These are phyloP conservation scores for Mucor circinelloides DNA, from an alignment of 371 early-diverging fungal species.

Conservation along the genomic window DNA sequence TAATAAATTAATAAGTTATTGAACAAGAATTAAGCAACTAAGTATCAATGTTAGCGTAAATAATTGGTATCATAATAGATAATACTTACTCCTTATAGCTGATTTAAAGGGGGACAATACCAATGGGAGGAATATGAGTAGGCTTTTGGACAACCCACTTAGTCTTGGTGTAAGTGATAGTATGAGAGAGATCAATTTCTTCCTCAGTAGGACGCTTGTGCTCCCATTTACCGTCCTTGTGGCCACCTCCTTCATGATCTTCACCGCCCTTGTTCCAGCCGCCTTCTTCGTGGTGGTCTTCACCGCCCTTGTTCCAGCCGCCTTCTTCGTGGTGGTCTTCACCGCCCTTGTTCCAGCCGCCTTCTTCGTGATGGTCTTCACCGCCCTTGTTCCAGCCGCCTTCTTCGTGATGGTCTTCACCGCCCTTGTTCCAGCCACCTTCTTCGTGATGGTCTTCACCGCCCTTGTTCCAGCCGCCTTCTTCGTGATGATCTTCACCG, in stretches of 20 bases:
- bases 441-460: background rate
- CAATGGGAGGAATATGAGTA: constrained; percentile 1
- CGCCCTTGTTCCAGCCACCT: background rate
- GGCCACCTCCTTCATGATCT: background rate
- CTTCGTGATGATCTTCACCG: background rate
- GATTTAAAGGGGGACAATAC: background rate
- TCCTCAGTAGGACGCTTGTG: background rate
- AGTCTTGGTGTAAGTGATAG: constrained; percentile 38
- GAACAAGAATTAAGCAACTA: background rate
- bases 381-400: background rate
- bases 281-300: constrained; percentile 3
- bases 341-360: background rate
- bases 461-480: too few relatives aligned
- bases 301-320: background rate
- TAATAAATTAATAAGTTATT: constrained; percentile 1
- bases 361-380: background rate
- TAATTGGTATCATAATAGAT: background rate
- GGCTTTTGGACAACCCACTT: constrained; percentile 19
- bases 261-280: background rate
- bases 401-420: background rate
- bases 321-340: too few relatives aligned
- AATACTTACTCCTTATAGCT: background rate
- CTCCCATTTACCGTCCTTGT: background rate
- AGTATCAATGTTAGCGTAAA: too few relatives aligned
- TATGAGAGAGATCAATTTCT: constrained; percentile 28